phyloP scores from a whole-genome alignment of 768 basidiomycete genomes.

The Phylloporus sp. region DNA sequence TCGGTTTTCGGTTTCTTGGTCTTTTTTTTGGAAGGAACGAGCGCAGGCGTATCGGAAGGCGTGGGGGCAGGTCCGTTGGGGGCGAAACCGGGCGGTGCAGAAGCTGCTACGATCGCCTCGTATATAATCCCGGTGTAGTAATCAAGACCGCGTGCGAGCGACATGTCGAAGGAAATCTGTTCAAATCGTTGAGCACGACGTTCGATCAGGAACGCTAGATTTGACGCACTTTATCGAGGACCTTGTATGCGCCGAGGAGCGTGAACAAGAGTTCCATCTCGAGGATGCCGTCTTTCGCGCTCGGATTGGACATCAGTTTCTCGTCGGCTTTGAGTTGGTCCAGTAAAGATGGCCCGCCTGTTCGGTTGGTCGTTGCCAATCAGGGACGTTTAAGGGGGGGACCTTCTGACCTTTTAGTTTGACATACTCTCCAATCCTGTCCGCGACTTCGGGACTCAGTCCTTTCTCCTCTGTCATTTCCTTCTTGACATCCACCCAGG shows the following conservation, averaged over 20 bases:
- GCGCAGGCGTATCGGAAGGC: conserved; percentile 13
- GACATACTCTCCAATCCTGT: conserved; percentile 96
- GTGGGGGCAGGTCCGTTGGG: conserved; percentile 45
- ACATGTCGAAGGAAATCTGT: conserved; percentile 93
- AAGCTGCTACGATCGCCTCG: conserved; percentile 90
- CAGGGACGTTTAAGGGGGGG: neutral
- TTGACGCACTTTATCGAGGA: conserved; percentile 62
- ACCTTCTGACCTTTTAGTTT: conserved; percentile 84
- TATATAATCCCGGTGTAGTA: conserved; percentile 99
- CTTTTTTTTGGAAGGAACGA: conserved; percentile 32
- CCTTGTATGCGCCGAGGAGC: conserved; percentile 74
- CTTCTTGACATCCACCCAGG: conserved; percentile 89
- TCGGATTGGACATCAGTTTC: conserved; percentile 59
- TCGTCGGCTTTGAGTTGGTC: conserved; percentile 61
- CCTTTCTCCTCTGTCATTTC: conserved; percentile 98
- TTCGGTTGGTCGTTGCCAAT: neutral
- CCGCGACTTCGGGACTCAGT: conserved; percentile 71
- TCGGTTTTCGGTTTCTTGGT: conserved; percentile 40
- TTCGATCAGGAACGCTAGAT: neutral
- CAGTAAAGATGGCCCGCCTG: conserved; percentile 78
- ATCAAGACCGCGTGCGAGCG: conserved; percentile 94
- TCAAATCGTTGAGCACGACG: neutral
- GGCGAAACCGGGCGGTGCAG: conserved; percentile 81
- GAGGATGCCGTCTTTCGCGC: conserved; percentile 73
- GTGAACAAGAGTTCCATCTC: conserved; percentile 87